These are phyloP conservation scores for Lichtheimia ramosa DNA, from an alignment of 371 early-diverging fungal genomes.

Conservation along the genomic window DNA sequence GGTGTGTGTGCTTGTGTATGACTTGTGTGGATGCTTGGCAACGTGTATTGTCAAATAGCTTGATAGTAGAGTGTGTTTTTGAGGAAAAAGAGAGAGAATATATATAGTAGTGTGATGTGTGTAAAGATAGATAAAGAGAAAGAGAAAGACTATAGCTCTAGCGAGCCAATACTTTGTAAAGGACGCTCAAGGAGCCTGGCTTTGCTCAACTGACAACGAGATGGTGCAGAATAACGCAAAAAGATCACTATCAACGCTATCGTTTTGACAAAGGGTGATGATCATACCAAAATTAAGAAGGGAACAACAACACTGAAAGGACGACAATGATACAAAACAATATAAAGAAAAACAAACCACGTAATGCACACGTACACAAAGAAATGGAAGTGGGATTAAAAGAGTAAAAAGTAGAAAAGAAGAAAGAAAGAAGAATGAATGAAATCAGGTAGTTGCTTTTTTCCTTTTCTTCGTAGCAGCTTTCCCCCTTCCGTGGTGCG, in stretches of 20 bases:
- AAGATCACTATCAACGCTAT: conserved; percentile 11
- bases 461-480: too few relatives aligned
- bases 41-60: not conserved
- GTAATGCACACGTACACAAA: not conserved
- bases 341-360: not conserved
- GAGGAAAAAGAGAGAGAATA: not conserved
- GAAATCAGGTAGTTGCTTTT: not conserved
- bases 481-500: too few relatives aligned
- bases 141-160: conserved; percentile 5
- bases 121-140: not conserved
- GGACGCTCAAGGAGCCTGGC: conserved; percentile 17
- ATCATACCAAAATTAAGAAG: conserved; percentile 6
- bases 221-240: conserved; percentile 12
- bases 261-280: conserved; percentile 3
- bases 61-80: too few relatives aligned
- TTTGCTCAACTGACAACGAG: conserved; percentile 2
- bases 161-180: conserved; percentile 4
- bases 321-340: not conserved
- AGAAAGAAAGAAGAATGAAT: not conserved
- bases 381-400: not conserved
- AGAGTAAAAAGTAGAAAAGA: not conserved
- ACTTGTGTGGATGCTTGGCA: too few relatives aligned
- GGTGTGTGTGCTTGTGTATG: not conserved
- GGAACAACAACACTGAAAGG: not conserved
- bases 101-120: too few relatives aligned